Evolutionary conservation across 306 rosid species (phyloP), one percentile per base, ranked within the genome.

Genomic region (Canavalia gladiata): DNA sequence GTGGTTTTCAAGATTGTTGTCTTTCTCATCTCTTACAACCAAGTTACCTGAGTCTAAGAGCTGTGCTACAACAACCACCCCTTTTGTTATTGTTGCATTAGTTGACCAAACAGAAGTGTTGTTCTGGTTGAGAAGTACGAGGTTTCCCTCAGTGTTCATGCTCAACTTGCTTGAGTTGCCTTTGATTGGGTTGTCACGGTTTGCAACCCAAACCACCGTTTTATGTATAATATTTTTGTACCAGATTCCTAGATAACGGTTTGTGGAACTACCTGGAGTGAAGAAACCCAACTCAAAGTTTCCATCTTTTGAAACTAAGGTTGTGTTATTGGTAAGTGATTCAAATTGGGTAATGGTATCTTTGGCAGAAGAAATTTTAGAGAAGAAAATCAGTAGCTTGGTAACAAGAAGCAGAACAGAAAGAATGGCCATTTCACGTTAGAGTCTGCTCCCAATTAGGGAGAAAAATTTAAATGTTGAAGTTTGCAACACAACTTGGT

Each of bases 1-100:
- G 54, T 35, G 68, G 4, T 25, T 56, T 39, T 62, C 74, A 0
- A 77, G 52, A 46, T 66, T 68, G 4, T 74, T 72, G n/a, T 78
- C 89, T 12, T 78, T 77, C 25, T 51, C 85, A 39, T 85, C 81
- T 72, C 66, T 81, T 5, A 88, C 6, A 0, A 92, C 88, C 8
- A 90, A 83, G 46, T 90, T 92, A 49, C 91, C 94, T 4, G 83
- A 68, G 67, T 82, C 88, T 57, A 87, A 68, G 30, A 90, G 86
- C 73, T 87, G 81, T 0, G 75, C 46, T 0, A 49, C 1, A 0
- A n/a, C 30, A 41, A 4, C 59, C 25, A 2, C 1, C 1, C 37
- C 70, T 1, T 43, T 42, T 46, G n/a, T 28, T 18, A 18, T 18
- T 52, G 74, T 64, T 30, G 71, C 1, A 6, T 69, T 79, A 33